A percentile compares a stretch with the other conserved stretches of the same genome.
Conservation (phyloP, 441 rosid species). For the Populus trichocarpa region DNA sequence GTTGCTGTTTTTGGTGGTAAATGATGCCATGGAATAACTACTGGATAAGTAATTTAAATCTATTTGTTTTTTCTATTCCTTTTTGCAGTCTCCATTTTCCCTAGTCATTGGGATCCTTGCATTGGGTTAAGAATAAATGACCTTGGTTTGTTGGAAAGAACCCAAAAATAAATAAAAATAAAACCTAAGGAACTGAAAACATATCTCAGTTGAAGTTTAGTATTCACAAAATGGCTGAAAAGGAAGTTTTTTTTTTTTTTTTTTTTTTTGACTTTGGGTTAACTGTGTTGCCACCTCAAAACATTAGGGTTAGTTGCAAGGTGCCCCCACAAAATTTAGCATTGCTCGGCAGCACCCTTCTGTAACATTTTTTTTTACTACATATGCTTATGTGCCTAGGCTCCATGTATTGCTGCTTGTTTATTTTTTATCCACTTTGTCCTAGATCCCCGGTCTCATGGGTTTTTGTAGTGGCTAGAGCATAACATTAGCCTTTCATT, state of each 20-base stretch:
- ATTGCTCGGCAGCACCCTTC: neutral
- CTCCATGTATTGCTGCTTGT: neutral
- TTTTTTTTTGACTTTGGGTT: neutral
- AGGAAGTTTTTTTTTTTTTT: too few species aligned
- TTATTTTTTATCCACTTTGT: neutral
- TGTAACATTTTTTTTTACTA: too few species aligned
- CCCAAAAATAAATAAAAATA: neutral
- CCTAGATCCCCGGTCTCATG: neutral
- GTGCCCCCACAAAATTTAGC: neutral
- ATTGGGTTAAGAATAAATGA: neutral
- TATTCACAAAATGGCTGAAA: neutral
- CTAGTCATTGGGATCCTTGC: neutral
- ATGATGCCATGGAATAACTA: neutral
- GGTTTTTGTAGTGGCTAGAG: neutral
- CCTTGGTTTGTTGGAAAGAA: neutral
- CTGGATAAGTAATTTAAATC: neutral
- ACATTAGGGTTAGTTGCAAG: neutral
- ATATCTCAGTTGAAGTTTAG: neutral
- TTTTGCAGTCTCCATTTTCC: neutral
- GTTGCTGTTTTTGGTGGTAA: neutral
- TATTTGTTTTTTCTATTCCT: too few species aligned
- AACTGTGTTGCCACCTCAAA: neutral
- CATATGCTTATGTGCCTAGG: neutral
- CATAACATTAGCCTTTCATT: neutral
- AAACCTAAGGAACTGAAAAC: neutral